Percentiles rank a stretch among this genome's conserved stretches.
Conservation (phyloP, 192 early-diverging fungal species). For the Coemansia sp. region DNA sequence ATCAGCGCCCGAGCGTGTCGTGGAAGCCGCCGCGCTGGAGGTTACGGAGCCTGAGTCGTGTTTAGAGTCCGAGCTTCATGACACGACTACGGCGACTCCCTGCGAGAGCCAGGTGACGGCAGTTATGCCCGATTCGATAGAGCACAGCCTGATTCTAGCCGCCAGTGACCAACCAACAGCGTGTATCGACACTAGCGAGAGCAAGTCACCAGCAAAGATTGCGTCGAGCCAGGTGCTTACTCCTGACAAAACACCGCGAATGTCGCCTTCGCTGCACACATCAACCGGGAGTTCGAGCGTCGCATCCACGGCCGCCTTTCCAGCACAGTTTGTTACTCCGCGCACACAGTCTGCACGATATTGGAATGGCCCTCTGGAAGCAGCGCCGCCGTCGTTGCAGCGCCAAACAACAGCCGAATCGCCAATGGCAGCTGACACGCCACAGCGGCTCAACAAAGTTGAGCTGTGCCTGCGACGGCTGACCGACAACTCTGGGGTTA, state of each 20-base stretch:
- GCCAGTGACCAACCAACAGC: neutral
- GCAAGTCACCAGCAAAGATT: neutral
- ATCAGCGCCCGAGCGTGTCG: slow-evolving; percentile 3
- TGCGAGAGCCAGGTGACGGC: slow-evolving; percentile 29
- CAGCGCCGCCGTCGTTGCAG: neutral
- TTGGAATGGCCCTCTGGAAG: slow-evolving; percentile 44
- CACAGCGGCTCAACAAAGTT: slow-evolving; percentile 28
- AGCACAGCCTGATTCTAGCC: neutral
- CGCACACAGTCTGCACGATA: slow-evolving; percentile 48
- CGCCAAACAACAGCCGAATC: slow-evolving; percentile 20
- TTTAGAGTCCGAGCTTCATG: neutral
- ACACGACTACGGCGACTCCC: neutral
- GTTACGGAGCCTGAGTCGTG: neutral
- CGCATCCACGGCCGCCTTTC: neutral
- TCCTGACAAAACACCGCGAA: slow-evolving; percentile 20
- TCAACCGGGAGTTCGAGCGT: slow-evolving; percentile 3
- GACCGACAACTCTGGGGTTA: slow-evolving; percentile 21
- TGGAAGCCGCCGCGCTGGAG: neutral
- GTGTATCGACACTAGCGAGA: neutral
- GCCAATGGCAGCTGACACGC: slow-evolving; percentile 35
- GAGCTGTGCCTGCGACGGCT: slow-evolving; percentile 29
- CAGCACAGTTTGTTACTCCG: slow-evolving; percentile 22
- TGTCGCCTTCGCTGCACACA: slow-evolving; percentile 18
- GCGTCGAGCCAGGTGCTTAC: slow-evolving; percentile 7
- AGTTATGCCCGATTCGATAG: slow-evolving; percentile 3